These are phyloP conservation scores for Colletotrichum cereale DNA, from an alignment of 2,329 filamentous ascomycete species.

Conservation along the genomic window DNA sequence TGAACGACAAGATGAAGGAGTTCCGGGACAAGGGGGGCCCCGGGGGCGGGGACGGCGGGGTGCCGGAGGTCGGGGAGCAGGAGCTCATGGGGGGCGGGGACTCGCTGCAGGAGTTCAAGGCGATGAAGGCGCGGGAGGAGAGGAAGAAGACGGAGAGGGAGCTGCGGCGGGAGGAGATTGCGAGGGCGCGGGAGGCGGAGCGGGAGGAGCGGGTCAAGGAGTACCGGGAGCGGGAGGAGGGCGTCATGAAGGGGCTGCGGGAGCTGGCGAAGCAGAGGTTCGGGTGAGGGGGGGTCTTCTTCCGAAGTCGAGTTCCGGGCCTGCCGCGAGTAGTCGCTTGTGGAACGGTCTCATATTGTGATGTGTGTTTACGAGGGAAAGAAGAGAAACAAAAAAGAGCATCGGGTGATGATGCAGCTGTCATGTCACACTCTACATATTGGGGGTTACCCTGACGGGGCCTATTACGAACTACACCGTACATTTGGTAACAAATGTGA, in stretches of 20 bases:
- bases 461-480: too few species aligned
- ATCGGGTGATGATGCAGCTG: too few species aligned
- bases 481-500: not conserved
- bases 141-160: slow-evolving; percentile 87
- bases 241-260: slow-evolving; percentile 85
- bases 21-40: slow-evolving; percentile 70
- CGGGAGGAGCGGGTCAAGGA: slow-evolving; percentile 80
- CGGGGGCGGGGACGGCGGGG: slow-evolving; percentile 20
- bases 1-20: slow-evolving; percentile 77
- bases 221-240: slow-evolving; percentile 82
- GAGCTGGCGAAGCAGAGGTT: slow-evolving; percentile 84
- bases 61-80: slow-evolving; percentile 73
- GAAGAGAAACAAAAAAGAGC: too few species aligned
- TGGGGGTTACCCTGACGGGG: accelerated
- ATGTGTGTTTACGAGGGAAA: too few species aligned
- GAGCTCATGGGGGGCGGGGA: slow-evolving; percentile 83
- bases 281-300: slow-evolving; percentile 58
- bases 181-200: slow-evolving; percentile 81
- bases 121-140: slow-evolving; percentile 73
- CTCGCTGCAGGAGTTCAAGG: slow-evolving; percentile 76
- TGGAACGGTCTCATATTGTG: too few species aligned
- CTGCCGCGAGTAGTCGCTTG: too few species aligned
- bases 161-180: slow-evolving; percentile 82
- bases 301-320: too few species aligned
- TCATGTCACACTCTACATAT: not conserved